phyloP scores from a whole-genome alignment of 2,329 filamentous ascomycete species.

The Tolypocladium tundrense region DNA sequence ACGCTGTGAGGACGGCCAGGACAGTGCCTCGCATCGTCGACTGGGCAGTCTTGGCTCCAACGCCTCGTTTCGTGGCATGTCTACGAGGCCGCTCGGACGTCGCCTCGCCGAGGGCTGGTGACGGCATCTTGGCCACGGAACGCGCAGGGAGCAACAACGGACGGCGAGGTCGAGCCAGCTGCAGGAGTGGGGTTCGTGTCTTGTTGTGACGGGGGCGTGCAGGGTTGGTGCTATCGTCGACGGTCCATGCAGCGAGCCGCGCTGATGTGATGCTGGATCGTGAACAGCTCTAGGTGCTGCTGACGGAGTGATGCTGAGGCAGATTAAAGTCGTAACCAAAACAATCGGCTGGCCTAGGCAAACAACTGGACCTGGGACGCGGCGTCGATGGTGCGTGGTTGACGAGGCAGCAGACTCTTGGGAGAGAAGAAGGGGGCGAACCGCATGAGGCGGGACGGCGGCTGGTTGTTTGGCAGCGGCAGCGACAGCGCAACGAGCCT shows the following conservation, averaged over 20 bases:
- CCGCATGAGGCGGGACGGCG: neutral
- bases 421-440: neutral
- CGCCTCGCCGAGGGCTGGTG: neutral
- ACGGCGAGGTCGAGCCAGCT: neutral
- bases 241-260: slow-evolving; percentile 1
- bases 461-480: neutral
- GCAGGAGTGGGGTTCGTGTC: neutral
- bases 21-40: slow-evolving; percentile 1
- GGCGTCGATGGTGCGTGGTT: neutral
- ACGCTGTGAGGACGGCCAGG: slow-evolving; percentile 14
- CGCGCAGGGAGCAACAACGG: neutral
- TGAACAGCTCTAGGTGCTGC: slow-evolving; percentile 5
- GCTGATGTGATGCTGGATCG: neutral
- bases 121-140: neutral
- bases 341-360: slow-evolving; percentile 8
- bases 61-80: neutral
- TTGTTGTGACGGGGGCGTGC: neutral
- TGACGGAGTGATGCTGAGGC: slow-evolving; percentile 15
- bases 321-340: slow-evolving; percentile 20
- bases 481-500: neutral
- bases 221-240: neutral
- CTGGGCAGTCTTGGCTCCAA: neutral
- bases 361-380: slow-evolving; percentile 9
- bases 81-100: neutral
- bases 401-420: neutral